Evolutionary conservation across 176 grass and related monocot genomes (phyloP).

Genomic region (Chloris gayana): DNA sequence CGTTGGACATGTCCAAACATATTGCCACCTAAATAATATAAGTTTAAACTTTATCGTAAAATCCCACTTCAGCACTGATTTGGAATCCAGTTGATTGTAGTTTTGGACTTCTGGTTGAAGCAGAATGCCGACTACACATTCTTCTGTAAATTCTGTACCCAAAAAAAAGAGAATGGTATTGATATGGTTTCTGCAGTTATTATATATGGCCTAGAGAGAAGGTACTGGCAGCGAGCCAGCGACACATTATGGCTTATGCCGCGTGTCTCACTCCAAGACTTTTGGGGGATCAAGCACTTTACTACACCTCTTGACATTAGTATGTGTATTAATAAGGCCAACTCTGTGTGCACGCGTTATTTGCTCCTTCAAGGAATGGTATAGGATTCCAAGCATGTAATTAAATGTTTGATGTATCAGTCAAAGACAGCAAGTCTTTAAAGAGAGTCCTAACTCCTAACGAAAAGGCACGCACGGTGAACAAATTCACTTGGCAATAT

Average conservation of each 20-base stretch:
- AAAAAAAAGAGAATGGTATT: slow-evolving; percentile 45
- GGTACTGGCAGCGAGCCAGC: slow-evolving; percentile 40
- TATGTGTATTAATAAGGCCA: slow-evolving; percentile 57
- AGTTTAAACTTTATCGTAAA: slow-evolving; percentile 26
- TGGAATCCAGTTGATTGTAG: slow-evolving; percentile 27
- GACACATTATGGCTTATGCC: slow-evolving; percentile 41
- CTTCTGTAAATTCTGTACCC: slow-evolving; percentile 31
- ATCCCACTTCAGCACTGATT: slow-evolving; percentile 38
- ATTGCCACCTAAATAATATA: slow-evolving; percentile 21
- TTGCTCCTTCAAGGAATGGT: slow-evolving; percentile 49
- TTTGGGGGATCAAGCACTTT: slow-evolving; percentile 53
- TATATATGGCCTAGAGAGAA: slow-evolving; percentile 54
- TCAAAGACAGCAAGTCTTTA: slow-evolving; percentile 55
- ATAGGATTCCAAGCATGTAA: slow-evolving; percentile 46
- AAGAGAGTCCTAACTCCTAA: slow-evolving; percentile 60
- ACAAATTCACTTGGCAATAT: slow-evolving; percentile 57
- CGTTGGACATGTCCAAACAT: too few relatives aligned
- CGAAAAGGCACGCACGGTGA: slow-evolving; percentile 42
- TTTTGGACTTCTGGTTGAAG: slow-evolving; percentile 38
- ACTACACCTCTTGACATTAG: slow-evolving; percentile 51
- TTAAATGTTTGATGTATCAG: slow-evolving; percentile 54
- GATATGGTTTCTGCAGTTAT: slow-evolving; percentile 52
- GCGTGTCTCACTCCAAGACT: slow-evolving; percentile 48
- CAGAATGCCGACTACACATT: slow-evolving; percentile 17
- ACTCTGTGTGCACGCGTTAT: slow-evolving; percentile 21